Percentiles rank a stretch among this genome's conserved stretches.
Conservation (phyloP, 345 rosid species). For the Mercurialis annua region DNA sequence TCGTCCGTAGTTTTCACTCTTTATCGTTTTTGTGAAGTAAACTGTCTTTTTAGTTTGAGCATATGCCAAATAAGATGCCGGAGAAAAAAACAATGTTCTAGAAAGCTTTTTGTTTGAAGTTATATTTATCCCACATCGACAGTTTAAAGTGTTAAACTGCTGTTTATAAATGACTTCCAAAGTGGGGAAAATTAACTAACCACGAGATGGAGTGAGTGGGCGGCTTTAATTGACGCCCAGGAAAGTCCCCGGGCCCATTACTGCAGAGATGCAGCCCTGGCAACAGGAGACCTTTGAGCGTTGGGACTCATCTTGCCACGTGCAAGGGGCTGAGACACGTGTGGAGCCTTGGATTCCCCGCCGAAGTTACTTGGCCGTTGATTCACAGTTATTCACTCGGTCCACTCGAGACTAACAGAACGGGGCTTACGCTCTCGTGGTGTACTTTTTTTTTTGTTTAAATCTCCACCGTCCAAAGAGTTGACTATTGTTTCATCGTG, state of each 20-base stretch:
- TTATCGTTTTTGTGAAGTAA: no score
- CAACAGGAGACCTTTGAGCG: background rate
- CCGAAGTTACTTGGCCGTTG: background rate
- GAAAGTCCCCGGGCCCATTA: constrained; percentile 6
- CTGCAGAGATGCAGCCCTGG: constrained; percentile 8
- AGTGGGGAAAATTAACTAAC: background rate
- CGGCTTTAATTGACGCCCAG: background rate
- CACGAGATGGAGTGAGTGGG: background rate
- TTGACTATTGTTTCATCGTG: no score
- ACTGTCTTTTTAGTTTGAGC: no score
- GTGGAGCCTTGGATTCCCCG: background rate
- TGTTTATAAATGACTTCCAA: no score
- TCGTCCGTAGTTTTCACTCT: no score
- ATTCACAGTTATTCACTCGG: constrained; percentile 5
- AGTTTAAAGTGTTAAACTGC: no score
- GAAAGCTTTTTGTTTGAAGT: no score
- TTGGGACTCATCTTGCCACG: background rate
- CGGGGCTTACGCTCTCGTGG: constrained; percentile 7
- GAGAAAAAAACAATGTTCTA: no score
- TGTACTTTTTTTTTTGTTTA: background rate
- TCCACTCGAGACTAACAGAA: background rate
- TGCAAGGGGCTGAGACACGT: background rate
- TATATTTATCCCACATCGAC: background rate
- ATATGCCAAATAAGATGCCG: no score
- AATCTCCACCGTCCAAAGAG: no score